phyloP scores from a whole-genome alignment of 1,284 basidiomycete species.

The Pseudozyma thailandica region DNA sequence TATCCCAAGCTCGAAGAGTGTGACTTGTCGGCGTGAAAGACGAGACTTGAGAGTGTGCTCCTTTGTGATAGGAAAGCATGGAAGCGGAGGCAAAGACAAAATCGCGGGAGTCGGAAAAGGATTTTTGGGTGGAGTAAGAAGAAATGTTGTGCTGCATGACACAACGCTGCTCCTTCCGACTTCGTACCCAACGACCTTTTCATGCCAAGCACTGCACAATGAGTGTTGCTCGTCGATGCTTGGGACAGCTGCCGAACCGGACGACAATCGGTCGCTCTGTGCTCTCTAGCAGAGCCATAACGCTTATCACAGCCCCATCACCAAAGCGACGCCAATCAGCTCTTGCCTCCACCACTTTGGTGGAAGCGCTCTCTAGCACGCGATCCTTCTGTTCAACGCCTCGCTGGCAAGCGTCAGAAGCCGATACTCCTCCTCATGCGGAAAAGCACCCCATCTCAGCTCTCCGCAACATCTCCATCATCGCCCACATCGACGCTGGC shows the following conservation, averaged over 20 bases:
- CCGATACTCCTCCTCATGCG: constrained; percentile 12
- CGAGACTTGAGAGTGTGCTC: no score
- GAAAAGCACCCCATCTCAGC: constrained; percentile 31
- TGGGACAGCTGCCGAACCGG: not conserved
- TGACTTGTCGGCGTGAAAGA: no score
- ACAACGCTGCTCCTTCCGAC: not conserved
- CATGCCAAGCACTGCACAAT: not conserved
- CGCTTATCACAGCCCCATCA: not conserved
- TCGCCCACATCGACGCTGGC: constrained; percentile 75
- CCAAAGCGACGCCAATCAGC: no score
- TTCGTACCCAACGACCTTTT: not conserved
- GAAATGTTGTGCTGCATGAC: not conserved
- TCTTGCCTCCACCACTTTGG: no score
- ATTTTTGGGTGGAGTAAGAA: constrained; percentile 14
- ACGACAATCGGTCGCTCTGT: not conserved
- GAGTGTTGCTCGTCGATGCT: constrained; percentile 13
- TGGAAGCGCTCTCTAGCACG: no score
- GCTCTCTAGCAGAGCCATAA: not conserved
- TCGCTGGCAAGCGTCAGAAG: not conserved
- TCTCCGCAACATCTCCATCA: constrained; percentile 58
- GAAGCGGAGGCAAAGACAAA: not conserved
- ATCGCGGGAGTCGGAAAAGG: constrained; percentile 28
- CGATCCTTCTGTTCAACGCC: constrained; percentile 13
- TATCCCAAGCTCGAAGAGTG: no score
- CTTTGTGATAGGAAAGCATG: no score